Evolutionary conservation across 176 grass and related monocot species (phyloP), one percentile per base, ranked within the genome.

Genomic region (Pontederia paniculata): DNA sequence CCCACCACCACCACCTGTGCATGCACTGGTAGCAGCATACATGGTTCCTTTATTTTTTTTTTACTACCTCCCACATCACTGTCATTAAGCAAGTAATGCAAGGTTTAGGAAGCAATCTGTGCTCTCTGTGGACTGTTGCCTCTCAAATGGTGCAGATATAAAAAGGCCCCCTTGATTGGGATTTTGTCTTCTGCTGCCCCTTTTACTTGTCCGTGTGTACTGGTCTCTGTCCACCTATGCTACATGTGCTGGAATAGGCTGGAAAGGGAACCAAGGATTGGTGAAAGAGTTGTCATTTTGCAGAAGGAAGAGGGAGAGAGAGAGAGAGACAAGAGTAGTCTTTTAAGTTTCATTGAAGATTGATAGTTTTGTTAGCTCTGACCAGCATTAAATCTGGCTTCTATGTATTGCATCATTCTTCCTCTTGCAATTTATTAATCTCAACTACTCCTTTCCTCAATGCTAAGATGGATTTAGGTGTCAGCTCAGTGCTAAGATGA

Each of bases 231-330:
- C 28, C 28, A 37, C 7, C 28, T 6, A 37, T 37, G 28, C 28
- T 52, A 42, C 63, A 17, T 52, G 22, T 20, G 63, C 48, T 52
- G 16, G 13, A 48, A 42, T 31, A 18, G 63, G 48, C 48, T 66
- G 63, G 63, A 66, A 66, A 52, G 48, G 2, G 48, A 16, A 50
- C 12, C 21, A 18, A 12, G 14, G 62, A 5, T 44, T 45, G 42
- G 62, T 65, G 62, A 37, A 37, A 37, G 45, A 50, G 19, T 65
- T 50, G 62, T 65, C 62, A 65, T 50, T 19, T 65, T 48, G 13
- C 44, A 15, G 7, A 12, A 22, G 53, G 12, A 12, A 28, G 20
- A 23, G 9, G 10, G 21, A 6, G 53, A 20, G 18, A 21, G 21
- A 56, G 23, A 56, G 54, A 18, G 9, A 14, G 49, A 52, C 49